Conservation (phyloP, 129 eudicot species). For the sunflower (Helianthus annuus) region HanXRQr2.0-SUNRISE NC_035449.2:16555589-16556088, state of each 20-base stretch:
- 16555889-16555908: conserved; percentile 86
- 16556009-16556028: conserved; percentile 86
- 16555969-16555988: conserved; percentile 13
- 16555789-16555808: conserved; percentile 67
- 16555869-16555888: conserved; percentile 84
- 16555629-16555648: conserved; percentile 39
- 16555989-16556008: conserved; percentile 83
- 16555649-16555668: conserved; percentile 10
- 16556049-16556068: conserved; percentile 81
- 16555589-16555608: too few species aligned
- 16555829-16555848: conserved; percentile 85
- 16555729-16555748: conserved; percentile 21
- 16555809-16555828: conserved; percentile 82
- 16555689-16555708: conserved; percentile 12
- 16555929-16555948: conserved; percentile 88
- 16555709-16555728: conserved; percentile 41
- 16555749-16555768: conserved; percentile 95
- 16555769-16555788: conserved; percentile 76
- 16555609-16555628: conserved; percentile 33
- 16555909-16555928: conserved; percentile 95
- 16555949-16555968: conserved; percentile 27
- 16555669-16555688: conserved; percentile 30
- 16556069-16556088: conserved; percentile 60
- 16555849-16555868: conserved; percentile 87
- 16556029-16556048: conserved; percentile 68